Conservation (phyloP, 768 basidiomycete species). For the Asterophora lycoperdoides region DNA sequence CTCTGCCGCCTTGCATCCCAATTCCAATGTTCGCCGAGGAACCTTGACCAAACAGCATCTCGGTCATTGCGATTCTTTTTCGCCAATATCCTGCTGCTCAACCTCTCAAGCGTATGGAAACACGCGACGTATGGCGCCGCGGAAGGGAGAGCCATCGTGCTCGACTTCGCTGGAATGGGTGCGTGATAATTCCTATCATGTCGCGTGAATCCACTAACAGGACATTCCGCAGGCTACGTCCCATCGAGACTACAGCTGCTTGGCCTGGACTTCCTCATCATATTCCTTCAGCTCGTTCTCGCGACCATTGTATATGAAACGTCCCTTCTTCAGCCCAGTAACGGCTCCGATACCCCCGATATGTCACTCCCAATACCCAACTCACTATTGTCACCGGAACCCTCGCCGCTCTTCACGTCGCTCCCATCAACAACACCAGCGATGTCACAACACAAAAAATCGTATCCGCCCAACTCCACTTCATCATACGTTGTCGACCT, state of each 20-base stretch:
- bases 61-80: slow-evolving; percentile 70
- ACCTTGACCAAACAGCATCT: slow-evolving; percentile 47
- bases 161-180: slow-evolving; percentile 82
- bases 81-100: slow-evolving; percentile 52
- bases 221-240: slow-evolving; percentile 37
- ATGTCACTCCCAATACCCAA: slow-evolving; percentile 26
- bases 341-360: slow-evolving; percentile 39
- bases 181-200: slow-evolving; percentile 21
- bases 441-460: slow-evolving; percentile 20
- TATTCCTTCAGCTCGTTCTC: slow-evolving; percentile 63
- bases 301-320: slow-evolving; percentile 67
- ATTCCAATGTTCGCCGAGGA: slow-evolving; percentile 63
- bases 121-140: slow-evolving; percentile 51
- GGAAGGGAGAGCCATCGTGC: slow-evolving; percentile 59
- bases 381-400: slow-evolving; percentile 23
- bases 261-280: slow-evolving; percentile 61
- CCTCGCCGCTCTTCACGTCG: slow-evolving; percentile 22
- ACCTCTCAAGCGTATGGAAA: slow-evolving; percentile 55
- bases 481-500: slow-evolving; percentile 61
- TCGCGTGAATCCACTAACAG: background rate
- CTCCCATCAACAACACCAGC: slow-evolving; percentile 18
- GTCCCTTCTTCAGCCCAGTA: slow-evolving; percentile 35
- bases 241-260: slow-evolving; percentile 69
- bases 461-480: slow-evolving; percentile 22
- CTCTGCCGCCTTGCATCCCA: slow-evolving; percentile 55